phyloP scores from a whole-genome alignment of 495 filamentous ascomycete genomes.

The Penicillium lagena region DNA sequence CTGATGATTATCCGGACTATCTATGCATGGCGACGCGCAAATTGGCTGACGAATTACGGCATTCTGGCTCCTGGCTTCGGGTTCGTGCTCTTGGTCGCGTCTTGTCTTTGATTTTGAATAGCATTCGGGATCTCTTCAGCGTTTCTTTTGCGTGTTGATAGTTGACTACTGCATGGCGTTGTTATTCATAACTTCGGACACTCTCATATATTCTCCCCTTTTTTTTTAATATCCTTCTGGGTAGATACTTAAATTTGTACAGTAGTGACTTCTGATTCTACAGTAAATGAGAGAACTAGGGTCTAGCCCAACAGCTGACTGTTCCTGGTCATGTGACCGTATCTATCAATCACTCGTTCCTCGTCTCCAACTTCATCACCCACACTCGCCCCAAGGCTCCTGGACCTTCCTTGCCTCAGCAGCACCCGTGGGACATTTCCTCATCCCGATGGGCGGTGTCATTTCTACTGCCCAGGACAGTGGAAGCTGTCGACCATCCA shows the following conservation, averaged over 20 bases:
- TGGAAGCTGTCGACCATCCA: constrained; percentile 34
- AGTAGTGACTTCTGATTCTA: too few relatives aligned
- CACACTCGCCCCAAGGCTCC: constrained; percentile 11
- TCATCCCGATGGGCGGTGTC: constrained; percentile 40
- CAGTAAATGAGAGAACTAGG: too few relatives aligned
- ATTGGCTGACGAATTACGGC: constrained; percentile 27
- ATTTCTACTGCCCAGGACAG: constrained; percentile 31
- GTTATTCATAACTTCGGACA: constrained; percentile 1
- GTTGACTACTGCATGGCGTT: neutral
- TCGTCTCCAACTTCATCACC: too few relatives aligned
- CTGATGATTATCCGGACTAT: constrained; percentile 22
- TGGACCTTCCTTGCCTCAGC: constrained; percentile 16
- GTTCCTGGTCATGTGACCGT: too few relatives aligned
- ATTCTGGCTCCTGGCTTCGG: constrained; percentile 25
- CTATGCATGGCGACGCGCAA: constrained; percentile 29
- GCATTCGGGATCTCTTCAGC: constrained; percentile 22
- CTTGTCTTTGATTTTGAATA: constrained; percentile 18
- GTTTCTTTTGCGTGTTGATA: constrained; percentile 12
- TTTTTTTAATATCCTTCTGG: neutral
- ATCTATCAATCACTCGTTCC: too few relatives aligned
- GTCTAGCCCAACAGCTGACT: too few relatives aligned
- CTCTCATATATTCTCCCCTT: neutral
- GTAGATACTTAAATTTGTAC: neutral
- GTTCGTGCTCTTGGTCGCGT: constrained; percentile 26
- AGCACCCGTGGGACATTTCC: constrained; percentile 16